Percentiles rank a stretch among this genome's conserved stretches.
These are phyloP conservation scores for Aspergillus olivimuriae DNA, from an alignment of 495 filamentous ascomycete genomes.

Conservation along the genomic window DNA sequence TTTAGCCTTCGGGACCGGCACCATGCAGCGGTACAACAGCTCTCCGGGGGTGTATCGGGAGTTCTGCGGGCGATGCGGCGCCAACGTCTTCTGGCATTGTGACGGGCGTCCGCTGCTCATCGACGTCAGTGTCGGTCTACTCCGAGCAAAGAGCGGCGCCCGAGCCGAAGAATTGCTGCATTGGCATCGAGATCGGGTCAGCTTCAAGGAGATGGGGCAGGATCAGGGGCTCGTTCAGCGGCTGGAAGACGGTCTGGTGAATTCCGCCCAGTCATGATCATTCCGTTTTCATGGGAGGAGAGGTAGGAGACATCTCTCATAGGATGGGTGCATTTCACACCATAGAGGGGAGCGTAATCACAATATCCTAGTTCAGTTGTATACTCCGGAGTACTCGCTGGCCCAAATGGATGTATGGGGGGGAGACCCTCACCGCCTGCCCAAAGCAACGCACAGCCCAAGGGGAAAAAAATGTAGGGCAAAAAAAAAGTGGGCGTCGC, in stretches of 20 bases:
- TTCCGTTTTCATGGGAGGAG: no score
- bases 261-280: no score
- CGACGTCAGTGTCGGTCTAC: constrained; percentile 58
- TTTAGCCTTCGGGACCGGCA: constrained; percentile 40
- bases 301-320: no score
- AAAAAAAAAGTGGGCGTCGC: no score
- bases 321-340: no score
- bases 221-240: constrained; percentile 34
- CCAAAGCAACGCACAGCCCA: no score
- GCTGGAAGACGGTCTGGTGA: constrained; percentile 19
- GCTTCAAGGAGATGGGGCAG: constrained; percentile 54
- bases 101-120: constrained; percentile 50
- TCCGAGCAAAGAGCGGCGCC: constrained; percentile 45
- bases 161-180: constrained; percentile 54
- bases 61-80: constrained; percentile 60
- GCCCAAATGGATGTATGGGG: no score
- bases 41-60: constrained; percentile 50
- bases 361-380: no score
- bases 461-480: no score
- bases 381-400: no score
- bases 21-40: constrained; percentile 47
- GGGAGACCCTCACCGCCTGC: no score
- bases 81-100: constrained; percentile 62
- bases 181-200: constrained; percentile 54
- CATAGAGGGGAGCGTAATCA: no score